Conservation (phyloP, 805 yeast genomes). For the Candida khao-thaluensis region DNA sequence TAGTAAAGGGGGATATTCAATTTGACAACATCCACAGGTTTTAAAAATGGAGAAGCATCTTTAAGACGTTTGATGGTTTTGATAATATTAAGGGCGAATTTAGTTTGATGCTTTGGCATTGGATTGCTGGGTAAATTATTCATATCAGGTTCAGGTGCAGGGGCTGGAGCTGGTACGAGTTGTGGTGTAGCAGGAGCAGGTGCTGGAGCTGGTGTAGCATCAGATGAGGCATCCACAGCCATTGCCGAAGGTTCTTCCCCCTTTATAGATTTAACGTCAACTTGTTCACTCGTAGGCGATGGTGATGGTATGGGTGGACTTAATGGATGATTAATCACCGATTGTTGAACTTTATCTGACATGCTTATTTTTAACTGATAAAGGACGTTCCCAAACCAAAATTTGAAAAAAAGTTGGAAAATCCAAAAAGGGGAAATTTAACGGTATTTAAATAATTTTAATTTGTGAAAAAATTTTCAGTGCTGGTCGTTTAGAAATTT, state of each 20-base stretch:
- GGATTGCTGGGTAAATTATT: conserved; percentile 64
- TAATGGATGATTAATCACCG: conserved; percentile 12
- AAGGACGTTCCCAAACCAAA: conserved; percentile 5
- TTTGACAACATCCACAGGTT: conserved; percentile 87
- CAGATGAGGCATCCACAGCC: not conserved
- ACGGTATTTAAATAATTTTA: conserved; percentile 9
- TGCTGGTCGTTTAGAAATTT: conserved; percentile 7
- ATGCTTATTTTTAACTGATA: not conserved
- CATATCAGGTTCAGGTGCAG: conserved; percentile 73
- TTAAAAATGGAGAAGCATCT: conserved; percentile 87
- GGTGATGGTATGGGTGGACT: conserved; percentile 44
- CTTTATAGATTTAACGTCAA: conserved; percentile 1
- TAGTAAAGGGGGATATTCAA: conserved; percentile 89
- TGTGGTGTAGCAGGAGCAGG: conserved; percentile 71
- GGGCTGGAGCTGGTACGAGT: conserved; percentile 65
- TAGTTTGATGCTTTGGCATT: conserved; percentile 78
- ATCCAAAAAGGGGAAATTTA: conserved; percentile 5
- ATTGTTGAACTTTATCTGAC: conserved; percentile 4
- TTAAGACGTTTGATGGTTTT: conserved; percentile 86
- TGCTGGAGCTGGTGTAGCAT: not conserved
- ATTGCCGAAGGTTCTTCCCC: too few species aligned
- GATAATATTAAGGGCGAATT: conserved; percentile 72
- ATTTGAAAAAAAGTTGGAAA: conserved; percentile 4
- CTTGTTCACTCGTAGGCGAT: conserved; percentile 22
- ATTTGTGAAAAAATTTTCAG: conserved; percentile 5